phyloP scores from a whole-genome alignment of 192 early-diverging fungal genomes.

The Martensiomyces pterosporus region DNA sequence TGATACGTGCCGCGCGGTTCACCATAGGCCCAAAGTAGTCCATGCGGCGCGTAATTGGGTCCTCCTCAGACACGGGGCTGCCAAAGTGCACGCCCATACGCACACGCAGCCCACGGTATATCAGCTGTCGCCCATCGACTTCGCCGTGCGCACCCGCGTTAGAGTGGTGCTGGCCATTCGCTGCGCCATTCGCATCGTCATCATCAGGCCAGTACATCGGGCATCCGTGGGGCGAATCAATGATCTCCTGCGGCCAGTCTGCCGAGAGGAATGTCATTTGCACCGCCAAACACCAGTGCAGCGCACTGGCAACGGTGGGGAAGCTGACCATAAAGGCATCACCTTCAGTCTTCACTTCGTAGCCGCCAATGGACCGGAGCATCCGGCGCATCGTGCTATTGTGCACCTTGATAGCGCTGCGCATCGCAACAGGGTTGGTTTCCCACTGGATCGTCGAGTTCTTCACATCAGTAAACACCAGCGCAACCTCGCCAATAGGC shows the following conservation, averaged over 20 bases:
- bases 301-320: conserved; percentile 69
- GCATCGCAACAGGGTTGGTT: conserved; percentile 75
- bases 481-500: conserved; percentile 73
- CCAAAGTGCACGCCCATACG: conserved; percentile 95
- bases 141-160: conserved; percentile 16
- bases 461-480: conserved; percentile 94
- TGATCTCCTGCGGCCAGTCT: conserved; percentile 84
- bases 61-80: conserved; percentile 76
- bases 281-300: conserved; percentile 85
- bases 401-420: conserved; percentile 81
- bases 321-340: conserved; percentile 95
- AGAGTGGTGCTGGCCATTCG: conserved; percentile 4
- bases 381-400: conserved; percentile 77
- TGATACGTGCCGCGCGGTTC: conserved; percentile 80
- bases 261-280: conserved; percentile 74
- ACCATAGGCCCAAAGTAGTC: conserved; percentile 96
- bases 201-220: conserved; percentile 63
- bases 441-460: conserved; percentile 94
- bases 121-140: conserved; percentile 39
- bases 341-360: conserved; percentile 95
- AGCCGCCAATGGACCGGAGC: conserved; percentile 77
- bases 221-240: conserved; percentile 70
- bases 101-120: conserved; percentile 84
- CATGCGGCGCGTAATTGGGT: conserved; percentile 88
- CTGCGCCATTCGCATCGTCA: conserved; percentile 16